Conservation (phyloP, 73 alveolate species). For the Paraurostyla sp. region DNA sequence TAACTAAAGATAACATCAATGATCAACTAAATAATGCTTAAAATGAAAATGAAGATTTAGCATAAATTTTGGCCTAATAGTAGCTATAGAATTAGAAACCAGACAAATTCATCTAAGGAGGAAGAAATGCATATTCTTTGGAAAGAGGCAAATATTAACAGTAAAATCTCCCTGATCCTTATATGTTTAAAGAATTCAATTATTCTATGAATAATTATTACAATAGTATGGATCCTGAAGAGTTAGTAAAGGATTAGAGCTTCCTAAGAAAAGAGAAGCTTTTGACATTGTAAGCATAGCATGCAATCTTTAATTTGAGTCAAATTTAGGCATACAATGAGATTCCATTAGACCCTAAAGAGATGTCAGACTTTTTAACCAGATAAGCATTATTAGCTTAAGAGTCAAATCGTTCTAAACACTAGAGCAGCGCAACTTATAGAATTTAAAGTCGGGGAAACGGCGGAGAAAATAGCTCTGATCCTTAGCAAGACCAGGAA, state of each 20-base stretch:
- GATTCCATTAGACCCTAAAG: not conserved
- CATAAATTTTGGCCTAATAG: too few relatives aligned
- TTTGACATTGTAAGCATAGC: not conserved
- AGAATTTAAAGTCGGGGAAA: too few relatives aligned
- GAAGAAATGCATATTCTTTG: not conserved
- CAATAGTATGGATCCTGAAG: not conserved
- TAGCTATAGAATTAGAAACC: too few relatives aligned
- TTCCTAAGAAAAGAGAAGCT: not conserved
- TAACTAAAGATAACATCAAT: conserved; percentile 12
- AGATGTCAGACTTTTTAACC: too few relatives aligned
- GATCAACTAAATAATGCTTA: not conserved
- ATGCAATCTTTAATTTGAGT: not conserved
- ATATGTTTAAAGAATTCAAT: conserved; percentile 8
- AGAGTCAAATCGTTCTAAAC: too few relatives aligned
- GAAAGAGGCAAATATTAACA: not conserved
- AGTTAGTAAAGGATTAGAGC: not conserved
- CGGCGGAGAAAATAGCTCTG: too few relatives aligned
- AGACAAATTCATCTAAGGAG: conserved; percentile 6
- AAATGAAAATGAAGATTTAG: too few relatives aligned
- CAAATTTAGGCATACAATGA: not conserved
- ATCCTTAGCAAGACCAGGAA: too few relatives aligned
- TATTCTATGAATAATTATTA: not conserved
- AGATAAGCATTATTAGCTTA: too few relatives aligned
- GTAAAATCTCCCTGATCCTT: not conserved
- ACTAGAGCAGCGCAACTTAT: too few relatives aligned